These are phyloP conservation scores for Pyrenochaeta sp. DNA, from an alignment of 2,329 filamentous ascomycete genomes.

Conservation along the genomic window DNA sequence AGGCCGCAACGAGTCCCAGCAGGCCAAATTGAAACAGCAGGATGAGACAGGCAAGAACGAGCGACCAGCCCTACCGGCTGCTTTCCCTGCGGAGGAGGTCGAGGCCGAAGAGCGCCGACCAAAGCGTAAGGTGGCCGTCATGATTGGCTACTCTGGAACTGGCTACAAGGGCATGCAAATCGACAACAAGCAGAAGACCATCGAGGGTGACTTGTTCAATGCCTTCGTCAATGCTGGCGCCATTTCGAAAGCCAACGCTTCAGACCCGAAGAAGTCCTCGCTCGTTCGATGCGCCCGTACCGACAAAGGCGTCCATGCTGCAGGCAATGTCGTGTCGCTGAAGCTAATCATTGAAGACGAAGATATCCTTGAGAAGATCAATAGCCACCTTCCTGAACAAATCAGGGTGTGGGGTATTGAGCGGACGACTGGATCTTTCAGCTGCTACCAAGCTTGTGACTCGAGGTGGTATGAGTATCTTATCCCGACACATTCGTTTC, in stretches of 20 bases:
- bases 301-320: constrained; percentile 96
- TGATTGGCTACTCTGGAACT: constrained; percentile 94
- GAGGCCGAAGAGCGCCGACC: constrained; percentile 84
- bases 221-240: constrained; percentile 91
- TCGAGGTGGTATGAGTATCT: constrained; percentile 97
- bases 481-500: constrained; percentile 88
- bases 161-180: constrained; percentile 99
- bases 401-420: constrained; percentile 96
- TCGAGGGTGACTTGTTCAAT: constrained; percentile 92
- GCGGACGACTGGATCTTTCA: constrained; percentile 88
- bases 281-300: constrained; percentile 93
- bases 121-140: constrained; percentile 94
- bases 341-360: constrained; percentile 95
- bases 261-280: constrained; percentile 95
- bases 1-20: constrained; percentile 51
- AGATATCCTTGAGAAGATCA: constrained; percentile 90
- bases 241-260: constrained; percentile 95
- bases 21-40: constrained; percentile 48
- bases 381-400: constrained; percentile 80
- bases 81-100: constrained; percentile 81
- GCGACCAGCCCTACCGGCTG: constrained; percentile 61
- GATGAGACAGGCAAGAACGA: constrained; percentile 45
- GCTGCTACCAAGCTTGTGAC: constrained; percentile 93
- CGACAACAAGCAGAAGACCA: constrained; percentile 78
- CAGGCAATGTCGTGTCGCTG: constrained; percentile 91